These are phyloP conservation scores for Fusarium nodosum DNA, from an alignment of 2,329 filamentous ascomycete species.

Conservation along the genomic window DNA sequence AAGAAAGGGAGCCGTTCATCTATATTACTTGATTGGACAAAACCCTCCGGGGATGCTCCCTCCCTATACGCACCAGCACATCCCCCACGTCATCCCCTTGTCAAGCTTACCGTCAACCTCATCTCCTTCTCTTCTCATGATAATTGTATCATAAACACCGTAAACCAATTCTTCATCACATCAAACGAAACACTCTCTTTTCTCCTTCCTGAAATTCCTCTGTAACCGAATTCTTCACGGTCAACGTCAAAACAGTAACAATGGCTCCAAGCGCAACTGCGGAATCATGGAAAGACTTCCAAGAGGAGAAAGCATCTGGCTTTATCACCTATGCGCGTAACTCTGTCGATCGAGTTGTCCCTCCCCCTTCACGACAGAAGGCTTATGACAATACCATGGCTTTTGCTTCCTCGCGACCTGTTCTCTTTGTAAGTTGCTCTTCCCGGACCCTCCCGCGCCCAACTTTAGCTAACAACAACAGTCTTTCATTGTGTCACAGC, in stretches of 20 bases:
- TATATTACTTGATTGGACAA: conserved; percentile 24
- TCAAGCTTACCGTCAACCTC: conserved; percentile 9
- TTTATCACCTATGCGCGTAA: conserved; percentile 59
- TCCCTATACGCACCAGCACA: conserved; percentile 9
- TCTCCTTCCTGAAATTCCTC: not conserved
- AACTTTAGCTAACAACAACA: conserved; percentile 50
- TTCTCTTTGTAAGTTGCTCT: conserved; percentile 72
- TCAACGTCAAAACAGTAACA: not conserved
- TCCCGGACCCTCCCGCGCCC: not conserved
- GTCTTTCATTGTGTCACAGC: conserved; percentile 77
- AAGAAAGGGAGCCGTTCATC: conserved; percentile 9
- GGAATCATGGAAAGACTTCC: conserved; percentile 44
- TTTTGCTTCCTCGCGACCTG: conserved; percentile 74
- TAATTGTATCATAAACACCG: conserved; percentile 3
- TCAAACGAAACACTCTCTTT: not conserved
- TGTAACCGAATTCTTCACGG: not conserved
- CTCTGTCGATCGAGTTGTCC: conserved; percentile 66
- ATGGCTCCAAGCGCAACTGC: conserved; percentile 35
- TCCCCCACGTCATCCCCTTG: conserved; percentile 35
- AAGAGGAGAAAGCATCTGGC: conserved; percentile 53
- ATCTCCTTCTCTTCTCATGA: conserved; percentile 19
- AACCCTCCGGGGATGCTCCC: not conserved
- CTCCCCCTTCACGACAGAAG: conserved; percentile 71
- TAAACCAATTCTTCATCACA: not conserved
- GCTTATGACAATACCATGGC: conserved; percentile 65